A percentile compares a stretch with the other conserved stretches of the same genome.
These are phyloP conservation scores for Raphanus raphanistrum DNA, from an alignment of 345 rosid species.

Conservation along the genomic window DNA sequence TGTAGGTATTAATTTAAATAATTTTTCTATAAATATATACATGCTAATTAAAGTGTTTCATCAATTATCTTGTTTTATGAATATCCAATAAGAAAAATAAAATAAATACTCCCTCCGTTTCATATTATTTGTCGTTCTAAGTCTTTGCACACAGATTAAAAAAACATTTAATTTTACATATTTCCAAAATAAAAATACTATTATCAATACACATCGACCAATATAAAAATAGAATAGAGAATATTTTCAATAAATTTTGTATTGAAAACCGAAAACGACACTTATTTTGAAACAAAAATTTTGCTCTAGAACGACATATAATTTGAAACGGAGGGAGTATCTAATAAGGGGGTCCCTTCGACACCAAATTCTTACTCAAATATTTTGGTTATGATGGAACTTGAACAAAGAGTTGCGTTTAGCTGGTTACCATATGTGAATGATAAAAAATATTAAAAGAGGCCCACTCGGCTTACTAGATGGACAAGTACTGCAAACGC, in stretches of 20 bases:
- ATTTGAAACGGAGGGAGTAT: no score
- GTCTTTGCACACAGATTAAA: no score
- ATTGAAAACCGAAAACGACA: no score
- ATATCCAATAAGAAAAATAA: background rate
- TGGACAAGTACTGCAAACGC: slow-evolving; percentile 1
- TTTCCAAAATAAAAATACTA: no score
- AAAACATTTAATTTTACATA: no score
- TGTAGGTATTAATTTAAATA: background rate
- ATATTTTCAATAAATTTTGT: no score
- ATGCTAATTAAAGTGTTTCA: background rate
- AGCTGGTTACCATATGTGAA: background rate
- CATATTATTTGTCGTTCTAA: no score
- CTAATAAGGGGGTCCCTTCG: background rate
- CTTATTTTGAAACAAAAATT: no score
- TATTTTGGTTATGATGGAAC: background rate
- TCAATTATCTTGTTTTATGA: background rate
- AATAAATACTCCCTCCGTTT: no score
- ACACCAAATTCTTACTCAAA: background rate
- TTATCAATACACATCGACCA: no score
- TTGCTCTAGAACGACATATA: no score
- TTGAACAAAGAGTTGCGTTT: background rate
- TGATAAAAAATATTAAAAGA: background rate
- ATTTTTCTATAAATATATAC: background rate
- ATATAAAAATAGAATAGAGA: no score
- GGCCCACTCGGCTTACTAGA: slow-evolving; percentile 17